These are phyloP conservation scores for Diplodia sapinea DNA, from an alignment of 2,329 filamentous ascomycete genomes.

Conservation along the genomic window DNA sequence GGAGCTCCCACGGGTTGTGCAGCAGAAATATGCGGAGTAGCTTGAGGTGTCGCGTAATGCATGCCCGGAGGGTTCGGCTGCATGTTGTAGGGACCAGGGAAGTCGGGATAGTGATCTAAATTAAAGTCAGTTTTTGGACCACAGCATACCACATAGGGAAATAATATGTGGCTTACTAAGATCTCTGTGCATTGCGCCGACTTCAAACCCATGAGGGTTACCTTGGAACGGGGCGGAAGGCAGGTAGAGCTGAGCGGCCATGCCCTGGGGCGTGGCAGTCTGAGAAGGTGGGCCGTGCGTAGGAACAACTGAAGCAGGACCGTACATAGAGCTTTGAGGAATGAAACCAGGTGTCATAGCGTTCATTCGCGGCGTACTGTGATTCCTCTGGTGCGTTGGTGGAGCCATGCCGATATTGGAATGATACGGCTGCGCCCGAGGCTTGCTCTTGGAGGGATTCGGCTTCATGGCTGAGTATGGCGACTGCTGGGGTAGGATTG, in stretches of 20 bases:
- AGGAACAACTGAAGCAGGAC: background rate
- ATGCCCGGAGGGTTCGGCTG: background rate
- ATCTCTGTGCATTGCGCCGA: background rate
- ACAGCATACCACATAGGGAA: background rate
- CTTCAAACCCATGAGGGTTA: background rate
- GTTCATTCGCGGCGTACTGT: slow-evolving; percentile 2
- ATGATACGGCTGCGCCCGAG: background rate
- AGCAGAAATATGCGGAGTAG: slow-evolving; percentile 9
- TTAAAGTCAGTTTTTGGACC: background rate
- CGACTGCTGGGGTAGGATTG: background rate
- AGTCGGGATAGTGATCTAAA: background rate
- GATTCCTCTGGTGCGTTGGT: background rate
- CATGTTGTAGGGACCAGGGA: background rate
- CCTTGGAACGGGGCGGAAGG: background rate
- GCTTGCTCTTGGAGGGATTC: background rate
- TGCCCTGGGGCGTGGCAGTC: background rate
- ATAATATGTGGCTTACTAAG: background rate
- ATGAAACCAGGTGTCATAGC: slow-evolving; percentile 9
- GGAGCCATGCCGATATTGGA: background rate
- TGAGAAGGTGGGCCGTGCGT: background rate
- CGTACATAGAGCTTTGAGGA: background rate
- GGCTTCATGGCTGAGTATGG: background rate
- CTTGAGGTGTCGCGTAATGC: background rate
- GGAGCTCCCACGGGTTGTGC: background rate
- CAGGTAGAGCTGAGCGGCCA: slow-evolving; percentile 1